Base-by-base conservation (phyloP, 1,284 basidiomycete species). In the Wolfiporia cocos region DNA sequence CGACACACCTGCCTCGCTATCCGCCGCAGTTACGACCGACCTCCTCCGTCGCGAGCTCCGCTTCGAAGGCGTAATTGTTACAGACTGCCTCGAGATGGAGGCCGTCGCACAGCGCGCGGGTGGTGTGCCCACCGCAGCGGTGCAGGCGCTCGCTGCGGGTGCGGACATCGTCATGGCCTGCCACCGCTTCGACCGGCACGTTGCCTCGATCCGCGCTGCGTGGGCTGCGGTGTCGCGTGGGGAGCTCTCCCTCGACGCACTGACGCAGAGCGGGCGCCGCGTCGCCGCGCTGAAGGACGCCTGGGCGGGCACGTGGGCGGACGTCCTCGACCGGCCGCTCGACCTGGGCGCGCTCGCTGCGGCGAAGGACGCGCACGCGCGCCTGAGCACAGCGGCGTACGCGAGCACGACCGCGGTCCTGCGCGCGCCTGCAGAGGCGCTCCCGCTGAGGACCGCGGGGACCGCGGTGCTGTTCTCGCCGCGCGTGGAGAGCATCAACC, bases 151-250 rank as follows among this genome's bases (percentile, higher is more conserved):
- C 26, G 61, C 64, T 37, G 81, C 83, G 0, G 82, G 80, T 3
- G 77, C 78, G 15, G 82, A 86, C 44, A 61, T 86, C 12, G 78
- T 67, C 6, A 85, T 86, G 83, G 73, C 82, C 32, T 86, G 81
- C 49, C 83, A 86, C 52, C 74, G 67, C 5, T 69, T 75, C 46
- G 59, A 59, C 7, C 59, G 68, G 39, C 81, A 86, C 46, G 62
- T 61, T 14, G 73, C 69, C 0, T 74, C 81, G 0, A 44, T 86
- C 2, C 64, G 75, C 44, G 65, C 59, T 20, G 67, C 71, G 1
- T 81, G 74, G 54, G 53, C 55, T 18, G 81, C 78, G 0, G 56
- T 80, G 14, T 49, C 60, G 39, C 52, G 50, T 1, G 77, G 74
- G 1, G 47, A 56, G 12, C 49, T 83, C 18, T 53, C 58, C 1